Evolutionary conservation across 768 basidiomycete species (phyloP), one percentile per base, ranked within the genome.

Genomic region (Rhodosporidiobolus odoratus): DNA sequence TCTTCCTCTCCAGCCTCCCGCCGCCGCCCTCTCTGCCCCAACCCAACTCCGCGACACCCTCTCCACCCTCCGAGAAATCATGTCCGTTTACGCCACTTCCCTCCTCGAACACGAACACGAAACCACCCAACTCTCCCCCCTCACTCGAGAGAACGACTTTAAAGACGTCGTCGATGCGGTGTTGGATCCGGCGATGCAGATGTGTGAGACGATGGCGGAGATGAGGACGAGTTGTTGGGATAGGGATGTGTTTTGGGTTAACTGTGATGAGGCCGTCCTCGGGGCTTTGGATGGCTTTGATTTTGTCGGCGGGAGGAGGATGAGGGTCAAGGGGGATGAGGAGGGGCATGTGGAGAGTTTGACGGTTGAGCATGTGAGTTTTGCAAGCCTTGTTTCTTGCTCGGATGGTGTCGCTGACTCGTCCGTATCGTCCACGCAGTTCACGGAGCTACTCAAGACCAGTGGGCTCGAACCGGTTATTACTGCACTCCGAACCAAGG

Each of bases 61-160:
- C 0, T 89, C 91, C 70, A 86, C 91, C 66, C 83, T 98, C 15
- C 87, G 89, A 19, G 92, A 97, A 78, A 86, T 96, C 72, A 89
- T 94, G 86, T 80, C 83, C 1, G 92, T 96, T 9, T 94, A 95
- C 78, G 87, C 90, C 41, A 89, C 89, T 0, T 93, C 93, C 0
- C 84, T 94, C 38, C 82, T 92, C 16, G 89, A 87, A 16, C 86
- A 87, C 38, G 85, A 86, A 71, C 86, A 87, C 38, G 85, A 86
- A 69, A 81, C 84, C 50, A 45, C 74, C 17, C 58, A 66, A 25
- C 59, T 62, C 4, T n/a, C 62, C 8, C 52, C 68, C 6, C 65
- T 65, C 16, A 74, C 70, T 30, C 76, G 78, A 43, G 79, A 80
- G 17, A 76, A 82, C 3, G 84, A 83, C 23, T 90, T 93, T 76